Conservation (phyloP, 2,329 filamentous ascomycete species). For the Trichoderma koningii region DNA sequence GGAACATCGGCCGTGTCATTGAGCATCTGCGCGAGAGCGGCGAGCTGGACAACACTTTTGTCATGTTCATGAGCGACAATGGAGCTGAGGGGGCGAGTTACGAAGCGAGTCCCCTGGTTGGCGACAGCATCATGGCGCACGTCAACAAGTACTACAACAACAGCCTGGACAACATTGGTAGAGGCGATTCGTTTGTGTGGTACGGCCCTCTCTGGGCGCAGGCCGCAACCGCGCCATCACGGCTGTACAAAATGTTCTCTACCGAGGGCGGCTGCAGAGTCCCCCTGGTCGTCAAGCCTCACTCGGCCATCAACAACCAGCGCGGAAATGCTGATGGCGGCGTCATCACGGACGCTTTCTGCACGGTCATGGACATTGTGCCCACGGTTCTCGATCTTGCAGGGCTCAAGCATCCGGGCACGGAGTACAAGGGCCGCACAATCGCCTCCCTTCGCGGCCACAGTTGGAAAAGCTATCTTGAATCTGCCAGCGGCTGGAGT, state of each 20-base stretch:
- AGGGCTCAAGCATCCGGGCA: constrained; percentile 19
- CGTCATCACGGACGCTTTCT: constrained; percentile 11
- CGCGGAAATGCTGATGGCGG: neutral
- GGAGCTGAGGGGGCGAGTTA: constrained; percentile 62
- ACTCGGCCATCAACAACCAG: neutral
- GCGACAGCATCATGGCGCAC: constrained; percentile 53
- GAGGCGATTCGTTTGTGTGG: constrained; percentile 60
- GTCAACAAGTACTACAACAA: constrained; percentile 55
- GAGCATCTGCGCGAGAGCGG: constrained; percentile 56
- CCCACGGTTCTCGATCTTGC: constrained; percentile 17
- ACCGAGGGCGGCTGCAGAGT: constrained; percentile 55
- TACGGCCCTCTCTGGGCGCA: constrained; percentile 59
- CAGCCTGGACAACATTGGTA: constrained; percentile 56
- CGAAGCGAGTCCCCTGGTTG: constrained; percentile 60
- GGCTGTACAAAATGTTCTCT: constrained; percentile 44
- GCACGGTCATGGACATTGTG: constrained; percentile 22
- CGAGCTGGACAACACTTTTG: constrained; percentile 65
- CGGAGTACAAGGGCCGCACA: constrained; percentile 21
- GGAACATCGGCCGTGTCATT: constrained; percentile 60
- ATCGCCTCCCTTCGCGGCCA: constrained; percentile 21
- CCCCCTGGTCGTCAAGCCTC: constrained; percentile 40
- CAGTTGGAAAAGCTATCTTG: constrained; percentile 17
- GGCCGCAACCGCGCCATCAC: constrained; percentile 43
- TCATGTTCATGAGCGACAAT: constrained; percentile 66
- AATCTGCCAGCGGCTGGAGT: constrained; percentile 11